Conservation (phyloP, 176 grass and related monocot species). For the Sorghum bicolor region DNA sequence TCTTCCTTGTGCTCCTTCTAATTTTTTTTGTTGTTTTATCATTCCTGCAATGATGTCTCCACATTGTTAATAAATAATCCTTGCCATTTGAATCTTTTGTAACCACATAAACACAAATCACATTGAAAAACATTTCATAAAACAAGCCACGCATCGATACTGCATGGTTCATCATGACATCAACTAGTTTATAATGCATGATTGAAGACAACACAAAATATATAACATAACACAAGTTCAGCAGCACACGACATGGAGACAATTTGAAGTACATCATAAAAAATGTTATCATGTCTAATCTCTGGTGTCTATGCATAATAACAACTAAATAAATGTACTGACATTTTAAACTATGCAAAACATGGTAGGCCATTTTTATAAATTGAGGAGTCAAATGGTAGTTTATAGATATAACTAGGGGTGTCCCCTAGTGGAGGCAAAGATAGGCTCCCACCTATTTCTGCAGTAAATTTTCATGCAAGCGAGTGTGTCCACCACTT, state of each 20-base stretch:
- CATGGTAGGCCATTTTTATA: not conserved
- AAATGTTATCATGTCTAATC: not conserved
- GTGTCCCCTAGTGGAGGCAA: not conserved
- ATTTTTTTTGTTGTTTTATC: not conserved
- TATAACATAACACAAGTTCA: not conserved
- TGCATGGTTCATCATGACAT: not conserved
- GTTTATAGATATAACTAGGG: not conserved
- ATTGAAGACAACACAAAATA: not conserved
- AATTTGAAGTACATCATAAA: not conserved
- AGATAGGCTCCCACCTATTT: not conserved
- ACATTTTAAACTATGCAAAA: not conserved
- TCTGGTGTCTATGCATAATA: not conserved
- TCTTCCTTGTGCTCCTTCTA: not conserved
- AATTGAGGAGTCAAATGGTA: not conserved
- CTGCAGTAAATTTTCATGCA: not conserved
- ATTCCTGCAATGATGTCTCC: not conserved
- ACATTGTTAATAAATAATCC: not conserved
- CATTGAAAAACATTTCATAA: not conserved
- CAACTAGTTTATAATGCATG: not conserved
- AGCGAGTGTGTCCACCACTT: not conserved
- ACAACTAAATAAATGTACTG: not conserved
- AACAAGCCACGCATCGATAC: not conserved
- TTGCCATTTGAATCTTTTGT: not conserved
- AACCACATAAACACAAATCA: not conserved
- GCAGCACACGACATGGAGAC: not conserved